Evolutionary conservation across 306 rosid genomes (phyloP), one percentile per base, ranked within the genome.

Genomic region (Lotus japonicus): DNA sequence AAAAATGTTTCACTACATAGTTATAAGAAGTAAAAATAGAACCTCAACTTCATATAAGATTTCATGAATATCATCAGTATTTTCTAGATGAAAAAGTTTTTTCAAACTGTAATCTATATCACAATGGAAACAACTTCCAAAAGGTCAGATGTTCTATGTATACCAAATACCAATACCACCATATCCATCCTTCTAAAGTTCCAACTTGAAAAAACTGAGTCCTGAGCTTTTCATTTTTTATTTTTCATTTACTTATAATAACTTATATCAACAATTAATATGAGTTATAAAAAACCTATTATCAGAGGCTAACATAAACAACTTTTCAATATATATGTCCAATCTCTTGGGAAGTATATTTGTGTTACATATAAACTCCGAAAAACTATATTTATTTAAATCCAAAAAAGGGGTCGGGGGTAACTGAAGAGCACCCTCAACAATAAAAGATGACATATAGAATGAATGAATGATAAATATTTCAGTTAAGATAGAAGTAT

Each of bases 401-500:
- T 46, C 31, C 18, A 51, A 17, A 43, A 21, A 21, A 21, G 26
- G 53, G n/a, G 12, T 6, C 16, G 9, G 48, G 36, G 10, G n/a
- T 36, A 72, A 64, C 51, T 58, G 23, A 16, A 67, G 10, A 45
- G 75, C 12, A 35, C 64, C 58, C 33, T 11, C 49, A 42, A 48
- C 59, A 59, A 52, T 59, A 60, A 33, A 66, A 66, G 42, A 52
- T 38, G 31, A 56, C 62, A 46, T 43, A 21, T 7, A 44, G 9
- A 56, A 51, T 43, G 31, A 21, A 5, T 36, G 9, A 56, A 51
- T 43, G 31, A 64, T 64, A 53, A 69, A 39, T 50, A 70, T 64
- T 66, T 45, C 51, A 56, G 65, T 28, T 76, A 74, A 58, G 64
- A 77, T 23, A 73, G 51, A 76, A 45, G 73, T 76, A 75, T 81